Evolutionary conservation across 305 asterid genomes (phyloP).

Genomic region (Solanum chacoense): DNA sequence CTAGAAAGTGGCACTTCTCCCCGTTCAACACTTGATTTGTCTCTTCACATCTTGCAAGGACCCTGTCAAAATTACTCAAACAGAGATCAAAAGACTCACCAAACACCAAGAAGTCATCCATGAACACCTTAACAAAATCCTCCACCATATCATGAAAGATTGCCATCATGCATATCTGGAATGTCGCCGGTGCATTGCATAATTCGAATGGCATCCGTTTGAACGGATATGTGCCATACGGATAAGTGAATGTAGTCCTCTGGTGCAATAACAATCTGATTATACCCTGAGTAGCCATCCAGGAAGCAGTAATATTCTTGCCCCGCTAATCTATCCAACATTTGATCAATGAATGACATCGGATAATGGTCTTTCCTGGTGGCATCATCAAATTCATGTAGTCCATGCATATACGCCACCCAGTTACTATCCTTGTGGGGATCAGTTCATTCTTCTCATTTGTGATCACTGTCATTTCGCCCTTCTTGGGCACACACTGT

Average conservation of each 20-base stretch:
- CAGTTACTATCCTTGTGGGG: neutral
- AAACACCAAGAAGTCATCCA: neutral
- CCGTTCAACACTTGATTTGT: neutral
- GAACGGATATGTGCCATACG: too few relatives aligned
- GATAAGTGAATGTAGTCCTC: neutral
- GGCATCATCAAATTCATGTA: neutral
- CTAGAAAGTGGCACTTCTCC: neutral
- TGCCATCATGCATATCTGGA: too few relatives aligned
- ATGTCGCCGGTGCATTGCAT: too few relatives aligned
- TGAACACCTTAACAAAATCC: neutral
- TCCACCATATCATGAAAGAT: too few relatives aligned
- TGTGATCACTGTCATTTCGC: neutral
- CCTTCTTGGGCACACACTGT: neutral
- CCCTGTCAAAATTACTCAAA: too few relatives aligned
- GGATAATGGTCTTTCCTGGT: neutral
- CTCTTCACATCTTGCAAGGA: too few relatives aligned
- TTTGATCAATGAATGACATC: neutral
- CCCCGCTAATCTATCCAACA: neutral
- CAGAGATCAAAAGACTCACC: neutral
- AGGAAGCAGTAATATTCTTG: neutral
- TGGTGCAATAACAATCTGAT: neutral
- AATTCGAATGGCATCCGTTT: too few relatives aligned
- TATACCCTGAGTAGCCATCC: neutral
- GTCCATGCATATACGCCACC: neutral
- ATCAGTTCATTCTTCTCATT: neutral